These are phyloP conservation scores for Uronychia binucleata DNA, from an alignment of 73 alveolate genomes.

Conservation along the genomic window DNA sequence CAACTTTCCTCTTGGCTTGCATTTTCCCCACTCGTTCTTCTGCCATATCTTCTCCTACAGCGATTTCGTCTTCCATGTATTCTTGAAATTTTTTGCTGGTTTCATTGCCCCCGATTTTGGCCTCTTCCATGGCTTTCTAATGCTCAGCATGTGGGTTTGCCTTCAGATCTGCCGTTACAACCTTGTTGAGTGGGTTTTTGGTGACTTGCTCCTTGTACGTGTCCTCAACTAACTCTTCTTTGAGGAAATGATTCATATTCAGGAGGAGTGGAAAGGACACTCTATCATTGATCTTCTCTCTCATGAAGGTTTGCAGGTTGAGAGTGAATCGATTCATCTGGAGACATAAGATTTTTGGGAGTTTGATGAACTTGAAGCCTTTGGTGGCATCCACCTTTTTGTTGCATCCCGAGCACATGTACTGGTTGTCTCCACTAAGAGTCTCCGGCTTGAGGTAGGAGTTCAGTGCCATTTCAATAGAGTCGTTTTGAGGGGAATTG, in stretches of 20 bases:
- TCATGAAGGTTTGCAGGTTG: conserved; percentile 74
- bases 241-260: conserved; percentile 74
- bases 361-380: conserved; percentile 74
- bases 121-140: conserved; percentile 4
- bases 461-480: conserved; percentile 89
- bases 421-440: conserved; percentile 83
- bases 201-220: neutral
- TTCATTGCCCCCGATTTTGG: conserved; percentile 15
- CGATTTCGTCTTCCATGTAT: conserved; percentile 35
- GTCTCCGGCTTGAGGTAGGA: conserved; percentile 84
- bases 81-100: conserved; percentile 51
- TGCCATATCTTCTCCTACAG: conserved; percentile 1
- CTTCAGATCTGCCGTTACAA: neutral
- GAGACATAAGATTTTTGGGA: conserved; percentile 82
- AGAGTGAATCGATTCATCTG: conserved; percentile 86
- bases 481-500: conserved; percentile 78
- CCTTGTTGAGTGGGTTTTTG: conserved; percentile 7
- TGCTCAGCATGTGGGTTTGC: conserved; percentile 5
- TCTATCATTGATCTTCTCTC: conserved; percentile 83
- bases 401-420: conserved; percentile 83
- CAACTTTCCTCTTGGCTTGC: conserved; percentile 14
- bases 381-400: conserved; percentile 91
- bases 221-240: conserved; percentile 3
- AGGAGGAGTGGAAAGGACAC: conserved; percentile 74
- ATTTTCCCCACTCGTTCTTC: neutral